These are phyloP conservation scores for Phylloporus arenicola DNA, from an alignment of 768 basidiomycete genomes.

Conservation along the genomic window DNA sequence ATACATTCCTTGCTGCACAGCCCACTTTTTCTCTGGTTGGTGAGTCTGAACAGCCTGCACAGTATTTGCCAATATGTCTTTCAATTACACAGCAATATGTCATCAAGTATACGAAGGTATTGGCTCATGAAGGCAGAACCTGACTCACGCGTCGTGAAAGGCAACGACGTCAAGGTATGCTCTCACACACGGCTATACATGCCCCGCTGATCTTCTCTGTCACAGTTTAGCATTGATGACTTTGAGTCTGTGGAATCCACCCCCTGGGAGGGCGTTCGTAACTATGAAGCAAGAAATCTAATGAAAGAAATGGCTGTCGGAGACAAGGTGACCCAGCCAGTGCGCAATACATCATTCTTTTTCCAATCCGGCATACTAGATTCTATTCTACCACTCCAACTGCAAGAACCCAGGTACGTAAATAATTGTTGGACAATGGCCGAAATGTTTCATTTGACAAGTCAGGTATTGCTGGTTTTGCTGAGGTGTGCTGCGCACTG, in stretches of 20 bases:
- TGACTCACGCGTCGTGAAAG: constrained; percentile 77
- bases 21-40: neutral
- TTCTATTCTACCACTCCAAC: constrained; percentile 84
- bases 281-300: constrained; percentile 75
- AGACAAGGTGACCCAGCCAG: constrained; percentile 58
- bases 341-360: neutral
- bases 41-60: neutral
- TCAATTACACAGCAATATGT: constrained; percentile 10
- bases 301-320: constrained; percentile 78
- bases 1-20: neutral
- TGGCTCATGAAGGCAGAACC: constrained; percentile 90
- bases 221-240: constrained; percentile 83
- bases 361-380: constrained; percentile 40
- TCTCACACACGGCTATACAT: neutral
- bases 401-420: constrained; percentile 71
- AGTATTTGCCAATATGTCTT: too few relatives aligned
- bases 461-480: constrained; percentile 74
- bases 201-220: neutral
- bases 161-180: constrained; percentile 76
- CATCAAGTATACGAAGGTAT: constrained; percentile 15
- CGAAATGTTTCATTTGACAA: constrained; percentile 7
- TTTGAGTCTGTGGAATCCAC: constrained; percentile 68
- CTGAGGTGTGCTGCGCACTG: constrained; percentile 48
- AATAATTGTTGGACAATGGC: neutral
- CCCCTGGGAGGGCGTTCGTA: constrained; percentile 85